A percentile compares a stretch with the other conserved stretches of the same genome.
Conservation (phyloP, 2,329 filamentous ascomycete species). For the Lecanicillium sp. region DNA sequence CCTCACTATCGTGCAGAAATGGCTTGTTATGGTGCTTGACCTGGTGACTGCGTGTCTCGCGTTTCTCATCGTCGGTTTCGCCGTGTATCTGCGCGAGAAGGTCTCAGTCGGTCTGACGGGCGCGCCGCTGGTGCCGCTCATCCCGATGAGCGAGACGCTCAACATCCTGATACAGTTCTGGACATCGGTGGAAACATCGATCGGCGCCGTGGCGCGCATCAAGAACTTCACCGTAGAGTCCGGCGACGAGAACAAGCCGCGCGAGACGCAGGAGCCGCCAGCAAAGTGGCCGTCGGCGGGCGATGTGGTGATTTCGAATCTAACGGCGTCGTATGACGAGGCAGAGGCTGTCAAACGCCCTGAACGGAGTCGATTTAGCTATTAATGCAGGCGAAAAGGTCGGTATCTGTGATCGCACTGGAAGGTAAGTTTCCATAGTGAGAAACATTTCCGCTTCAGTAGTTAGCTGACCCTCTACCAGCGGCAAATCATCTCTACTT, state of each 20-base stretch:
- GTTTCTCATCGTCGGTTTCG: constrained; percentile 40
- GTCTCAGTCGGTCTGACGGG: constrained; percentile 29
- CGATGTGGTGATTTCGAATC: constrained; percentile 20
- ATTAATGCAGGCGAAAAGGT: constrained; percentile 39
- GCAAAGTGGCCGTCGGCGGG: constrained; percentile 27
- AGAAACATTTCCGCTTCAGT: too few relatives aligned
- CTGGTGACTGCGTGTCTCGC: constrained; percentile 42
- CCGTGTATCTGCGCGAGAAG: constrained; percentile 27
- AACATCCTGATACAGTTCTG: constrained; percentile 30
- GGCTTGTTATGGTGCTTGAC: constrained; percentile 48
- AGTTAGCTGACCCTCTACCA: constrained; percentile 19
- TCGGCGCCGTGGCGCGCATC: constrained; percentile 30
- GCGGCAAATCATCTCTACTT: constrained; percentile 46
- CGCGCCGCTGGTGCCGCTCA: constrained; percentile 26
- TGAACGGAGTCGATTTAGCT: constrained; percentile 20
- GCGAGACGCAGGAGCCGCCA: constrained; percentile 19
- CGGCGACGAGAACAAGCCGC: constrained; percentile 21
- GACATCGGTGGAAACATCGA: constrained; percentile 33
- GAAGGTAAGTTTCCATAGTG: constrained; percentile 19
- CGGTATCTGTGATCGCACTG: constrained; percentile 46
- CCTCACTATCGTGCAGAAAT: constrained; percentile 50
- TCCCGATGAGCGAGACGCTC: constrained; percentile 29
- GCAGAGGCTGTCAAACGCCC: constrained; percentile 16
- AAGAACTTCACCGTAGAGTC: constrained; percentile 27
- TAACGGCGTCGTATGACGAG: constrained; percentile 25